Evolutionary conservation across 306 rosid genomes (phyloP).

Genomic region (apple (Malus domestica)): DNA sequence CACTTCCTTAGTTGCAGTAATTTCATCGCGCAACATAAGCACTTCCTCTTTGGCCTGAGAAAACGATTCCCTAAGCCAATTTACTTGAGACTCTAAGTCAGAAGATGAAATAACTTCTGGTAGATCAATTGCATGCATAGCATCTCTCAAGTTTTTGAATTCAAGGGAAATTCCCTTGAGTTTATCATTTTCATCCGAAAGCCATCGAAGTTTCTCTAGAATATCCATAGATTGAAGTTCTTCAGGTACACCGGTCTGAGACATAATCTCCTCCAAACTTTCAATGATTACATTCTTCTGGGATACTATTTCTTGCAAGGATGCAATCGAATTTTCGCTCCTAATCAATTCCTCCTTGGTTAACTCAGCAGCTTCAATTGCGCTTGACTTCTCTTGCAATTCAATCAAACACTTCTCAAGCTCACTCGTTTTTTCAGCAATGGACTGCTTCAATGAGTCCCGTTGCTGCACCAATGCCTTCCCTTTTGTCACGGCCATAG

Average conservation of each 20-base stretch:
- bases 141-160: constrained; percentile 49
- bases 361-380: constrained; percentile 67
- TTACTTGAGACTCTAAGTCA: constrained; percentile 58
- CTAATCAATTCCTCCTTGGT: constrained; percentile 48
- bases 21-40: constrained; percentile 44
- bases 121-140: constrained; percentile 40
- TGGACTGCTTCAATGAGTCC: constrained; percentile 59
- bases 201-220: constrained; percentile 65
- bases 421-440: constrained; percentile 61
- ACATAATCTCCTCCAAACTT: constrained; percentile 55
- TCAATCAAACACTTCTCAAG: constrained; percentile 56
- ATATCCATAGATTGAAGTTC: constrained; percentile 43
- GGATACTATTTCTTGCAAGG: constrained; percentile 51
- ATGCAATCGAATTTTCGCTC: constrained; percentile 49
- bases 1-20: constrained; percentile 48
- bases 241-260: constrained; percentile 37
- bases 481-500: constrained; percentile 94
- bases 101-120: constrained; percentile 66
- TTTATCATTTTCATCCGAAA: constrained; percentile 53
- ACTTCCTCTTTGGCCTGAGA: constrained; percentile 39
- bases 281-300: constrained; percentile 43
- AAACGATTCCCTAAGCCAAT: constrained; percentile 65
- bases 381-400: constrained; percentile 68
- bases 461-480: constrained; percentile 94
- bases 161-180: constrained; percentile 50